Evolutionary conservation across 768 basidiomycete species (phyloP).

Genomic region (Brasilioporus rufonigricans): DNA sequence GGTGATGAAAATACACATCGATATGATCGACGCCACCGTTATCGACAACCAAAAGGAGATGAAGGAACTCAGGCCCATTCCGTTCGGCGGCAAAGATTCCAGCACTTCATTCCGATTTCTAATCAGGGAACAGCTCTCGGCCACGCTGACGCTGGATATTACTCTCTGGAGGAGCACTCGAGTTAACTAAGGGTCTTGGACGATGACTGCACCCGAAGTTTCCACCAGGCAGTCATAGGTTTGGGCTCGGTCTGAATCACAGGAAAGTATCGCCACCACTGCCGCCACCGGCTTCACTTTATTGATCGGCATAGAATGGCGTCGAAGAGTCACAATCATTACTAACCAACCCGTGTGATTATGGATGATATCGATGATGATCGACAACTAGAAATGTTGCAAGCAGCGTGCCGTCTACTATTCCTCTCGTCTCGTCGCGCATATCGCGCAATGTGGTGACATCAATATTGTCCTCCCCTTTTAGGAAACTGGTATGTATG

Average conservation of each 20-base stretch:
- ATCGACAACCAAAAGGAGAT: not conserved
- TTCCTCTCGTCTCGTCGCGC: not conserved
- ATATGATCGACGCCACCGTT: not conserved
- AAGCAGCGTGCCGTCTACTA: not conserved
- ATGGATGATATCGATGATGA: not conserved
- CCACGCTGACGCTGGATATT: not conserved
- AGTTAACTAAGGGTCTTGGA: no score
- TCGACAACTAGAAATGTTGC: no score
- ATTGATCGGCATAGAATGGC: not conserved
- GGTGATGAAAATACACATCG: not conserved
- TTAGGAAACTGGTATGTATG: no score
- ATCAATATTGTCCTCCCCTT: not conserved
- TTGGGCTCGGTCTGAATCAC: not conserved
- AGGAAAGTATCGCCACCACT: not conserved
- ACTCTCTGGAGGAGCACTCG: no score
- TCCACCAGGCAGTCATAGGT: no score
- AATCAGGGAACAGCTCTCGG: no score
- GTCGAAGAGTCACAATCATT: no score
- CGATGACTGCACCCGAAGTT: no score
- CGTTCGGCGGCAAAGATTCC: no score
- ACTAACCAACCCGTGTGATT: not conserved
- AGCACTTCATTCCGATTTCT: no score
- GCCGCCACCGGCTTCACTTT: no score
- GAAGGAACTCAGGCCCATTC: not conserved
- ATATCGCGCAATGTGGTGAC: not conserved